Evolutionary conservation across 306 rosid genomes (phyloP).

Genomic region (Acmispon strigosus): DNA sequence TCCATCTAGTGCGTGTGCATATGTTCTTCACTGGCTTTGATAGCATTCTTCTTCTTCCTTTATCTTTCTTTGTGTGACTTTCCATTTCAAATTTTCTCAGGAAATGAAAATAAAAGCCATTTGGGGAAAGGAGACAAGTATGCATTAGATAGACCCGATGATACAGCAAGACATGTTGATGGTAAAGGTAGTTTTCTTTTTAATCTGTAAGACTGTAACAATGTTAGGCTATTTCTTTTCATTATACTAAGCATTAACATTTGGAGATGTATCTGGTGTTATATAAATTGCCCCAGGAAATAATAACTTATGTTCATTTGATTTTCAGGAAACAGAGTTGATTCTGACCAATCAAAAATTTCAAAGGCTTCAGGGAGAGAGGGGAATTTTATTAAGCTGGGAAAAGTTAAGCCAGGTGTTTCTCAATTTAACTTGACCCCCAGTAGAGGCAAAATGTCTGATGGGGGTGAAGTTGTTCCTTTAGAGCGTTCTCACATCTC

Average conservation of each 20-base stretch:
- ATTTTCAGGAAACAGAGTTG: constrained; percentile 46
- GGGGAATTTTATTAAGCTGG: constrained; percentile 63
- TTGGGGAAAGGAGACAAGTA: constrained; percentile 39
- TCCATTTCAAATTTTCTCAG: constrained; percentile 31
- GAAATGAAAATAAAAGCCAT: constrained; percentile 38
- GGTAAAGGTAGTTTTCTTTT: constrained; percentile 33
- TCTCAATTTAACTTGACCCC: constrained; percentile 36
- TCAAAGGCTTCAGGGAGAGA: constrained; percentile 62
- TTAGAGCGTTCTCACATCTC: constrained; percentile 26
- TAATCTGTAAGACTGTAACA: not conserved
- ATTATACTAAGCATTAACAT: not conserved
- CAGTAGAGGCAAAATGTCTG: constrained; percentile 43
- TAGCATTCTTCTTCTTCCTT: not conserved
- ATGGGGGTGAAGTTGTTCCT: constrained; percentile 37
- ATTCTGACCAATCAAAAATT: constrained; percentile 47
- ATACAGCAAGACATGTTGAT: constrained; percentile 29
- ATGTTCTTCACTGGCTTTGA: not conserved
- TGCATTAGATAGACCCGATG: constrained; percentile 39
- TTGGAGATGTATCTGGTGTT: constrained; percentile 5
- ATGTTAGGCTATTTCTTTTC: constrained; percentile 2
- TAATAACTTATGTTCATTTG: constrained; percentile 4
- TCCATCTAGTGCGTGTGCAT: not conserved
- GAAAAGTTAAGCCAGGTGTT: constrained; percentile 56
- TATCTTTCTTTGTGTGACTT: constrained; percentile 9
- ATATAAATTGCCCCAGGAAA: not conserved